Percentiles rank a stretch among this genome's conserved stretches.
phyloP scores from a whole-genome alignment of 2,329 filamentous ascomycete genomes.

The Trichoderma lentiforme region DNA sequence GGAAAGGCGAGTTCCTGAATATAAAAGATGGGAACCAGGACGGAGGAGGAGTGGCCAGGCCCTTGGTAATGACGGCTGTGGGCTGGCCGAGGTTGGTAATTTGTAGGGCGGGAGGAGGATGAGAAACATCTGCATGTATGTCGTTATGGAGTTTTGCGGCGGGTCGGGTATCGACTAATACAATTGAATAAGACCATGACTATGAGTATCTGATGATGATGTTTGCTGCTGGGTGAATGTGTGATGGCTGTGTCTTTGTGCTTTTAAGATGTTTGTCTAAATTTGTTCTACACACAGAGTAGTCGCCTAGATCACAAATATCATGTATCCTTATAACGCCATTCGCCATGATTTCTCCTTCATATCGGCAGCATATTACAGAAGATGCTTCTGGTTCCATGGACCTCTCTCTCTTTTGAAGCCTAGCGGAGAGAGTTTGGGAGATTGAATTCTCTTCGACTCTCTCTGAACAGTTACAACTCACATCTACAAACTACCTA shows the following conservation, averaged over 20 bases:
- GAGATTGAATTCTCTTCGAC: not conserved
- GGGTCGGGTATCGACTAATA: slow-evolving; percentile 6
- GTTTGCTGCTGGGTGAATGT: too few relatives aligned
- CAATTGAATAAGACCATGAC: slow-evolving; percentile 9
- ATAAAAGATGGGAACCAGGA: not conserved
- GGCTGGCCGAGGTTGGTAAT: not conserved
- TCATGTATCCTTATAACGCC: not conserved
- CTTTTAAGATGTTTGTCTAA: not conserved
- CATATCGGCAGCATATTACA: not conserved
- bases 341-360: not conserved
- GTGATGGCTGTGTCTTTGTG: not conserved
- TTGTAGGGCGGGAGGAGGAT: not conserved
- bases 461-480: not conserved
- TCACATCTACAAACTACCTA: too few relatives aligned
- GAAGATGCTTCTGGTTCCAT: not conserved
- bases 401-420: not conserved
- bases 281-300: not conserved
- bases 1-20: not conserved
- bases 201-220: not conserved
- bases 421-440: not conserved
- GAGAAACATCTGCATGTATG: slow-evolving; percentile 12
- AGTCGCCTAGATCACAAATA: not conserved
- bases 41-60: not conserved
- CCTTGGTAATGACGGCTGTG: not conserved
- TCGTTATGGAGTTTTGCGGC: slow-evolving; percentile 11